phyloP scores from a whole-genome alignment of 78 protist species.

The Dictyostelium firmibasis region DNA sequence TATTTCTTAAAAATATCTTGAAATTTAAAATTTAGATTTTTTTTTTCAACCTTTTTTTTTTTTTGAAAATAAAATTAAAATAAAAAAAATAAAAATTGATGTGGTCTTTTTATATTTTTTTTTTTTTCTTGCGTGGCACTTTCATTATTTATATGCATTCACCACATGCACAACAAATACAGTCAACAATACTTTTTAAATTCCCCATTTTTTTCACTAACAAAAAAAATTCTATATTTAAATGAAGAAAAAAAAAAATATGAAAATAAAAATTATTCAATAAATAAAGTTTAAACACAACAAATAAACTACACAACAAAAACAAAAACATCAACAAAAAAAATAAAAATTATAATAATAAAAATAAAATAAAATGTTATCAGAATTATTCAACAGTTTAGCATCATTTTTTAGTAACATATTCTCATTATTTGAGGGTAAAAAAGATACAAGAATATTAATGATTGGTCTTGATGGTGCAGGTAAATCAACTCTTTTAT shows the following conservation, averaged over 20 bases:
- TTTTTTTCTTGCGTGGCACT: background rate
- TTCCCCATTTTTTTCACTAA: background rate
- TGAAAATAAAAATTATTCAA: too few species aligned
- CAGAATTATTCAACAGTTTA: background rate
- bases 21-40: too few species aligned
- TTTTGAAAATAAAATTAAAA: too few species aligned
- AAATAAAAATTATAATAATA: too few species aligned
- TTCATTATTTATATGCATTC: background rate
- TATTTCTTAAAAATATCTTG: too few species aligned
- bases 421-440: slow-evolving; percentile 2
- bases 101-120: too few species aligned
- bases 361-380: background rate
- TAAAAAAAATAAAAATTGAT: too few species aligned
- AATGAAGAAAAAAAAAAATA: too few species aligned
- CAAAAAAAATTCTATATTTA: background rate
- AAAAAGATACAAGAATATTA: slow-evolving; percentile 84
- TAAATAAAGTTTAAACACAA: too few species aligned
- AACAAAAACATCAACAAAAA: too few species aligned
- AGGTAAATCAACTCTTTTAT: slow-evolving; percentile 89
- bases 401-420: background rate
- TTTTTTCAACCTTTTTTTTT: too few species aligned
- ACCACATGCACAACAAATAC: background rate
- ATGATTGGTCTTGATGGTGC: slow-evolving; percentile 96
- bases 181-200: background rate
- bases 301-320: background rate